Conservation (phyloP, 768 basidiomycete genomes). For the Macrolepiota dolichaula region DNA sequence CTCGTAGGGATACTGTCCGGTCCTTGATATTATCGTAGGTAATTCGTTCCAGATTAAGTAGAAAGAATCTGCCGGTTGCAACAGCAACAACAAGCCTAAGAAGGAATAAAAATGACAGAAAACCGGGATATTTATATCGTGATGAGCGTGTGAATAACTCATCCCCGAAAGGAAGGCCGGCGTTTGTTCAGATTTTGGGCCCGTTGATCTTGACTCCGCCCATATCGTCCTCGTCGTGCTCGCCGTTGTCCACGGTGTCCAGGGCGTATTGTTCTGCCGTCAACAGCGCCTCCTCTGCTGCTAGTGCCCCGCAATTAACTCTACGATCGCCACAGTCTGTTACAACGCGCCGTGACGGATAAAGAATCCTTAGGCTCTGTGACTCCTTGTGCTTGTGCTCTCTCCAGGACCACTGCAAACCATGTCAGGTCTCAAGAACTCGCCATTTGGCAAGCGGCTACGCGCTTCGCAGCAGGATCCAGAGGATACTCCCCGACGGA, state of each 20-base stretch:
- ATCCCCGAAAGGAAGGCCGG: neutral
- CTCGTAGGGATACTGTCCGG: no score
- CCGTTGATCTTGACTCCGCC: conserved; percentile 1
- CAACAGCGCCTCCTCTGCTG: neutral
- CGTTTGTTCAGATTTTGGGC: conserved; percentile 3
- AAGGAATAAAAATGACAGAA: neutral
- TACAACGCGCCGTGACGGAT: neutral
- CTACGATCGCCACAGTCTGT: neutral
- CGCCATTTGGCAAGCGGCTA: conserved; percentile 81
- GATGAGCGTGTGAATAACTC: neutral
- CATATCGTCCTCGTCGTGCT: neutral
- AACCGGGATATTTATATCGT: neutral
- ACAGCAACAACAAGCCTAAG: no score
- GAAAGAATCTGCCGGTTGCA: no score
- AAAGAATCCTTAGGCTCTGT: neutral
- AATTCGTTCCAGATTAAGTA: no score
- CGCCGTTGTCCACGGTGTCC: neutral
- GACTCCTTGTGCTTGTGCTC: neutral
- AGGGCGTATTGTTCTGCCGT: neutral
- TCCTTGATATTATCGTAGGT: no score
- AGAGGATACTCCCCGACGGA: conserved; percentile 41
- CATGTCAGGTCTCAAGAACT: conserved; percentile 81
- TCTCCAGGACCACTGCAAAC: neutral
- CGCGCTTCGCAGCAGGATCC: conserved; percentile 63
- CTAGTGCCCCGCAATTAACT: neutral